Evolutionary conservation across 1,284 basidiomycete species (phyloP).

Genomic region (Farysia itapuensis): DNA sequence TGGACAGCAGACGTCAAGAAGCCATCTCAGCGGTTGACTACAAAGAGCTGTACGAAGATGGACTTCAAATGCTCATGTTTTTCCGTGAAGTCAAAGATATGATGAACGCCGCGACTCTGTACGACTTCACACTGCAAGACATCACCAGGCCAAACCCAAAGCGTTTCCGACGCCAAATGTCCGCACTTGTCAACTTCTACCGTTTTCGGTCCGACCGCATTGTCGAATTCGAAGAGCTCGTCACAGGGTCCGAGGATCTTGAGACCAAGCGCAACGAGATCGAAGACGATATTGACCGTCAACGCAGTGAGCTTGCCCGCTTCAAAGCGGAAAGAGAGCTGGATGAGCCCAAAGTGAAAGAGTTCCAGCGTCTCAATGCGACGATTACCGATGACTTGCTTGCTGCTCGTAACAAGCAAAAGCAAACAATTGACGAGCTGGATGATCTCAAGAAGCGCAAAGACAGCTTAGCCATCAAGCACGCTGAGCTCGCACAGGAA

Average conservation of each 20-base stretch:
- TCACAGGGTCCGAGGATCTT: conserved; percentile 67
- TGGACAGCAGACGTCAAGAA: conserved; percentile 37
- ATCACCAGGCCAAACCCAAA: conserved; percentile 53
- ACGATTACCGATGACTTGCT: conserved; percentile 75
- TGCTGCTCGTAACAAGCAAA: conserved; percentile 37
- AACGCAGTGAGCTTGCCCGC: conserved; percentile 63
- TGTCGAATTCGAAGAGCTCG: conserved; percentile 66
- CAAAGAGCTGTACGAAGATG: conserved; percentile 45
- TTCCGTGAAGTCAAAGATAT: conserved; percentile 54
- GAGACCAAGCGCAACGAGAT: conserved; percentile 66
- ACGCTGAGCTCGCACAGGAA: conserved; percentile 42
- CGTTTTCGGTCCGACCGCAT: conserved; percentile 58
- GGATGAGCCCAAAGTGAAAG: conserved; percentile 69
- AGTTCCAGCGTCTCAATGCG: conserved; percentile 73
- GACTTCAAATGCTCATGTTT: conserved; percentile 49
- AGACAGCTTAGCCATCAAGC: conserved; percentile 30
- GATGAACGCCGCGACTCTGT: conserved; percentile 52
- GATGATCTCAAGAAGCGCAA: conserved; percentile 44
- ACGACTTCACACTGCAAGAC: conserved; percentile 55
- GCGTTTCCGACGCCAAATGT: conserved; percentile 55
- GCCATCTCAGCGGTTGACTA: conserved; percentile 35
- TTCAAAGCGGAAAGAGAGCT: conserved; percentile 61
- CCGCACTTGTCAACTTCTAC: conserved; percentile 57
- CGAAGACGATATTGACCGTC: conserved; percentile 64
- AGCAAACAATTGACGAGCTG: conserved; percentile 36